Conservation (phyloP, 2,329 filamentous ascomycete genomes). For the Penicillium aurantiogriseum region DNA sequence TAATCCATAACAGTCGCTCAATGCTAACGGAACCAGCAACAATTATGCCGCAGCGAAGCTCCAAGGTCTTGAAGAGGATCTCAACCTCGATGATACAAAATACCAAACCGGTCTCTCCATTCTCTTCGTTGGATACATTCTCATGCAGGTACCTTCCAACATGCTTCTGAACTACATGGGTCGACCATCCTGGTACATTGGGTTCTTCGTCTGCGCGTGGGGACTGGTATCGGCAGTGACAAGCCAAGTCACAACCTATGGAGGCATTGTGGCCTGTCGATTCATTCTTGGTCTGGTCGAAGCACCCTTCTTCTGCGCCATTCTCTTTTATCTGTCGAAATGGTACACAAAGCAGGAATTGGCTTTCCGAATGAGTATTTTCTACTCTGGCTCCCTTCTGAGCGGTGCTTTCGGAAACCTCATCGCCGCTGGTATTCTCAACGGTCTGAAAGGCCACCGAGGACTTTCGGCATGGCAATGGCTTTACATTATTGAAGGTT, state of each 20-base stretch:
- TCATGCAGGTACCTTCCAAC: constrained; percentile 51
- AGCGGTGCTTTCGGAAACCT: constrained; percentile 54
- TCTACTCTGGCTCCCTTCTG: constrained; percentile 53
- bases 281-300: constrained; percentile 50
- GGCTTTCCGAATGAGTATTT: constrained; percentile 51
- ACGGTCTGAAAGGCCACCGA: constrained; percentile 37
- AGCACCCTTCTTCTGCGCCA: constrained; percentile 49
- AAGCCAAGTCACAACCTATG: constrained; percentile 43
- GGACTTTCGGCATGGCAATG: constrained; percentile 44
- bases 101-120: constrained; percentile 46
- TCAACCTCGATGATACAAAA: constrained; percentile 34
- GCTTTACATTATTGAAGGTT: constrained; percentile 45
- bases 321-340: constrained; percentile 50
- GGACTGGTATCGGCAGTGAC: constrained; percentile 47
- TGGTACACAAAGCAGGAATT: constrained; percentile 57
- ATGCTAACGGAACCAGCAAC: constrained; percentile 34
- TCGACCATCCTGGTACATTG: constrained; percentile 45
- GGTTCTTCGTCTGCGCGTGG: constrained; percentile 48
- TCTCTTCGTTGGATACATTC: constrained; percentile 47
- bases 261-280: constrained; percentile 45
- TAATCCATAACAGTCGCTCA: neutral
- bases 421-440: constrained; percentile 53
- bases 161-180: constrained; percentile 45
- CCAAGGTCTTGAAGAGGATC: constrained; percentile 42
- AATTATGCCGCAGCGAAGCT: constrained; percentile 49